Evolutionary conservation across 2,329 filamentous ascomycete genomes (phyloP).

Genomic region (Cytospora chrysosperma): DNA sequence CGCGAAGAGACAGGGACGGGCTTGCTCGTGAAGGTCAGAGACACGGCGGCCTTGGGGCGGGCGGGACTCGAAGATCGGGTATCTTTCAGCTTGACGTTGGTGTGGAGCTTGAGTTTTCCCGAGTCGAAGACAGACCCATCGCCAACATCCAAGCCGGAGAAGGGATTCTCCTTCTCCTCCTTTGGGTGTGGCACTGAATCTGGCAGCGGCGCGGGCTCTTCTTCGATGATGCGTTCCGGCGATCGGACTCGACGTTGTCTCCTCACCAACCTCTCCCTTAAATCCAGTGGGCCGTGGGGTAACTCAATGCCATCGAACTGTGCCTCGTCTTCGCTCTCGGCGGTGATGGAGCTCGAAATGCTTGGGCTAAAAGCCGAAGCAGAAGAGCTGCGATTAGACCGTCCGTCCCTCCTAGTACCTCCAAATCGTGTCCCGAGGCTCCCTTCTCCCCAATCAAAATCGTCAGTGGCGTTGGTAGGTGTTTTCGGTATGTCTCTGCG

Average conservation of each 20-base stretch:
- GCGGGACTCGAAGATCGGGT: slow-evolving; percentile 67
- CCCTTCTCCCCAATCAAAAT: slow-evolving; percentile 92
- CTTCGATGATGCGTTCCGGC: slow-evolving; percentile 47
- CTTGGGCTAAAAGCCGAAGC: slow-evolving; percentile 89
- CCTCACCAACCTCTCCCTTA: slow-evolving; percentile 69
- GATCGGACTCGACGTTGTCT: slow-evolving; percentile 64
- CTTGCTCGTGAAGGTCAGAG: slow-evolving; percentile 89
- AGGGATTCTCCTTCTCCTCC: slow-evolving; percentile 69
- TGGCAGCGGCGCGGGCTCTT: slow-evolving; percentile 29
- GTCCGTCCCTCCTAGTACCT: slow-evolving; percentile 77
- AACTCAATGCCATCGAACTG: slow-evolving; percentile 80
- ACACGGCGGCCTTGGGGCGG: slow-evolving; percentile 72
- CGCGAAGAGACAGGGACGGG: slow-evolving; percentile 59
- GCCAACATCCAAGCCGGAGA: slow-evolving; percentile 83
- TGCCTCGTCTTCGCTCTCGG: slow-evolving; percentile 90
- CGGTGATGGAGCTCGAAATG: slow-evolving; percentile 84
- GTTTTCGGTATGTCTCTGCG: slow-evolving; percentile 62
- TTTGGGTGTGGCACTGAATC: slow-evolving; percentile 32
- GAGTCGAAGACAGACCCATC: slow-evolving; percentile 79
- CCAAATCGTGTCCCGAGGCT: slow-evolving; percentile 89
- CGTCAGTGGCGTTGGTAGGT: slow-evolving; percentile 61
- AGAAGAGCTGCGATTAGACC: slow-evolving; percentile 80
- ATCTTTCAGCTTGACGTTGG: slow-evolving; percentile 86
- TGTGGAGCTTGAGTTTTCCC: slow-evolving; percentile 79
- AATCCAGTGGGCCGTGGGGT: slow-evolving; percentile 79